Evolutionary conservation across 805 yeast species (phyloP), one percentile per base, ranked within the genome.

Genomic region (Saccharomycopsis sp.): DNA sequence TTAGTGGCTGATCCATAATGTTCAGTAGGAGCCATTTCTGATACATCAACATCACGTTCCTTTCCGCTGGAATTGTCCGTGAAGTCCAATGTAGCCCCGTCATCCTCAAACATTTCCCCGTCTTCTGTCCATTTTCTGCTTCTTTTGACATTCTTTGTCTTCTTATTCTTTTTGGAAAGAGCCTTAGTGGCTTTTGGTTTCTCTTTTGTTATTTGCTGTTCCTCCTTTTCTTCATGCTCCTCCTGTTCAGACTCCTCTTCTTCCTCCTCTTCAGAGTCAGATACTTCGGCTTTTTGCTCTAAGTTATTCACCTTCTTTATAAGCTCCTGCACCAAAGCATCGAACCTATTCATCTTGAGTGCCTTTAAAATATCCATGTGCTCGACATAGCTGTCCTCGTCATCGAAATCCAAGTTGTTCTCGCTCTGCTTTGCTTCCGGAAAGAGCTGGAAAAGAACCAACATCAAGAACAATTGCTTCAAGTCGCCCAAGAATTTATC

Each of bases 361-460:
- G 54, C 63, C 53, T 54, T 60, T 63, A 3, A 17, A 9, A 47
- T 56, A 47, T 59, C 87, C 85, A 65, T 81, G 84, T 2, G 72
- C 65, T 47, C 64, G 67, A 59, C 80, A 77, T 56, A 82, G 67
- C 60, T 84, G 69, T 67, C 61, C 72, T 74, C 56, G 71, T 72
- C 63, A 81, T 23, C 75, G 73, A 52, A 80, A 64, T 60, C 83
- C 85, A 15, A 73, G 72, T 20, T 74, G 69, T 38, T 71, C 70
- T 55, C 74, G 66, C 54, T 74, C 73, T 14, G 77, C 78, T 41
- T 78, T 3, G 49, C 49, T 7, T 44, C 78, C 22, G 70, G 49
- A 19, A 44, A 44, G 3, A 44, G 22, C 22, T 19, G 19, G 49
- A 44, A 44, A 17, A 44, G 9, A 44, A 44, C 22, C 20, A 44